Evolutionary conservation across 106 monocot genomes (phyloP), one percentile per base, ranked within the genome.

Genomic region (Platanthera guangdongensis): DNA sequence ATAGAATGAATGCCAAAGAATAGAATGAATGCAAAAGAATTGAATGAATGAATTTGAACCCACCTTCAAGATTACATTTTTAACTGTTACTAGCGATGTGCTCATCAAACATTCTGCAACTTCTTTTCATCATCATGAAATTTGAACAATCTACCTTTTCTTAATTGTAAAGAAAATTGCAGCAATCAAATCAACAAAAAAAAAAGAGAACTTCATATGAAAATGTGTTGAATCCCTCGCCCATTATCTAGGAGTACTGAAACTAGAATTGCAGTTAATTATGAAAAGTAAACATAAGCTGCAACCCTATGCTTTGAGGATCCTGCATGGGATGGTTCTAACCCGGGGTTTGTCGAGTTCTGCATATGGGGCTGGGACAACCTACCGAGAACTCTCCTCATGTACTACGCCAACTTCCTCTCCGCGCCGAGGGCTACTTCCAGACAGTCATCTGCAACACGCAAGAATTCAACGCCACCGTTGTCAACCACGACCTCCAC

Each of bases 361-460:
- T 87, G 87, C 53, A 75, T 91, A 9, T 89, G 87, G 88, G 94
- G 91, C 0, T 94, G 87, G 88, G 94, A 94, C 78, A 94, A 94
- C 68, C 83, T 94, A 8, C 94, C 94, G 4, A 83, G 94, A 68
- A 87, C 80, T 11, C 80, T 94, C 22, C 91, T 94, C 74, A 94
- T 94, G 91, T 94, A 94, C 84, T 91, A 91, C 94, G 76, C 89
- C 57, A 94, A 94, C 82, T 94, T 94, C 81, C n/a, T 94, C 12
- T 94, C 94, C 71, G 81, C 94, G 8, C 91, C 91, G 94, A 94
- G 74, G 85, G 91, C 54, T 94, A 94, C 87, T 94, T 94, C 85
- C 93, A 93, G 74, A 93, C 93, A 0, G 84, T 93, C n/a, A 80
- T 90, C 59, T 93, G 93, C 78, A 93, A 94, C 47, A 30, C 84